phyloP scores from a whole-genome alignment of 1,284 basidiomycete genomes.

The Coriolopsis trogii region DNA sequence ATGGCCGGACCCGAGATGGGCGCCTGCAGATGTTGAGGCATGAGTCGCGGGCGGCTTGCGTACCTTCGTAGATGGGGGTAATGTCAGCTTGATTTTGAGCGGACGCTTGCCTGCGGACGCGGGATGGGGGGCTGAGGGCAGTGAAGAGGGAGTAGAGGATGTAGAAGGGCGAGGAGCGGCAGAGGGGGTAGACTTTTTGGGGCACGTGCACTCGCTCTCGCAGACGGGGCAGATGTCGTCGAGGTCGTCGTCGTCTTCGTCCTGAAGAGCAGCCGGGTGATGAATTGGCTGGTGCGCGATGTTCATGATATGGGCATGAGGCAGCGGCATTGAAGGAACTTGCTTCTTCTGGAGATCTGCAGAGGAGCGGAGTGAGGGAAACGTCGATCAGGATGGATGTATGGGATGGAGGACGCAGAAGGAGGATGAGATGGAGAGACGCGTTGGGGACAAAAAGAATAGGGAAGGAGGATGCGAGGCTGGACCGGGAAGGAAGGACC shows the following conservation, averaged over 20 bases:
- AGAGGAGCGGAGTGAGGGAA: conserved; percentile 8
- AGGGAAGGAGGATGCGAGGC: conserved; percentile 2
- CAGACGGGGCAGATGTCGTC: conserved; percentile 84
- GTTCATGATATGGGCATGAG: conserved; percentile 68
- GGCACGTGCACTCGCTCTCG: conserved; percentile 83
- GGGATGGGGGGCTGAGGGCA: conserved; percentile 27
- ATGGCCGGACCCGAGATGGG: conserved; percentile 13
- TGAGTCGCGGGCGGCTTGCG: conserved; percentile 26
- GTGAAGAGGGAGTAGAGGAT: conserved; percentile 29
- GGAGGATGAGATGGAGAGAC: not conserved
- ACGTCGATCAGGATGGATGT: conserved; percentile 5
- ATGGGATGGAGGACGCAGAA: conserved; percentile 9
- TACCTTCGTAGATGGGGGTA: conserved; percentile 49
- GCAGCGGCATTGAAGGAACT: conserved; percentile 64
- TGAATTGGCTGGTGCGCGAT: conserved; percentile 34
- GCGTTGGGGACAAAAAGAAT: conserved; percentile 9
- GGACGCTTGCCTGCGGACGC: conserved; percentile 29
- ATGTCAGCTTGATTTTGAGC: conserved; percentile 76
- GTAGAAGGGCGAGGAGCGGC: conserved; percentile 31
- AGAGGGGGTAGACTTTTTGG: conserved; percentile 37
- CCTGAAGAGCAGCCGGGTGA: conserved; percentile 25
- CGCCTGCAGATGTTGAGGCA: conserved; percentile 8
- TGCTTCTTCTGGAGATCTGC: conserved; percentile 60
- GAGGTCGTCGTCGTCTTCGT: conserved; percentile 76
- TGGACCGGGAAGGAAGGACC: conserved; percentile 11